phyloP scores from a whole-genome alignment of 2,329 filamentous ascomycete genomes.

The Penicillium janthinellum region DNA sequence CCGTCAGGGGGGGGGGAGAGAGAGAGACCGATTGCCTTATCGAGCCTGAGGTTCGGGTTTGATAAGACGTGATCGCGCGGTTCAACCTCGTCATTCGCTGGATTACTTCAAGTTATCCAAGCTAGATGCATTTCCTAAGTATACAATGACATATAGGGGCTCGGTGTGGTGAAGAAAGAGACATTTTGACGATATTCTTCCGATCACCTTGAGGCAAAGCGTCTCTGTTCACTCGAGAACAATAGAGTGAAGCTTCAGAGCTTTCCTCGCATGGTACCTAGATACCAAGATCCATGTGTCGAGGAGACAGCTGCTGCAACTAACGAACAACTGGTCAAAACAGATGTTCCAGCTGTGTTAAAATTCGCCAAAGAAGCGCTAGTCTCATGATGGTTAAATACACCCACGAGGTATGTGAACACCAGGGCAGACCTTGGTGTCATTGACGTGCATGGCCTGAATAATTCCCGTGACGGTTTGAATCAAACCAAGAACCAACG shows the following conservation, averaged over 20 bases:
- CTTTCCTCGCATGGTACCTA: background rate
- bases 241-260: background rate
- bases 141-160: background rate
- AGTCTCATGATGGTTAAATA: background rate
- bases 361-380: background rate
- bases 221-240: background rate
- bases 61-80: background rate
- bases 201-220: background rate
- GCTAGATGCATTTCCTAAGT: background rate
- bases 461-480: slow-evolving; percentile 33
- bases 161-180: background rate
- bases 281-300: background rate
- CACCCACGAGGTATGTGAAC: background rate
- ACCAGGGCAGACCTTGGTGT: background rate
- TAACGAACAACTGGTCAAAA: background rate
- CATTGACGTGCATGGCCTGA: slow-evolving; percentile 19
- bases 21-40: background rate
- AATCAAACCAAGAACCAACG: slow-evolving; percentile 34
- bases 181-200: too few relatives aligned
- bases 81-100: background rate
- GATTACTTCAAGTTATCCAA: background rate
- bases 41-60: background rate
- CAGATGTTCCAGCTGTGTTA: too few relatives aligned
- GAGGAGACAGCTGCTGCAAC: background rate
- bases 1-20: background rate